Conservation (phyloP, 352 stramenopile species). For the Phytophthora agathidicida region DNA sequence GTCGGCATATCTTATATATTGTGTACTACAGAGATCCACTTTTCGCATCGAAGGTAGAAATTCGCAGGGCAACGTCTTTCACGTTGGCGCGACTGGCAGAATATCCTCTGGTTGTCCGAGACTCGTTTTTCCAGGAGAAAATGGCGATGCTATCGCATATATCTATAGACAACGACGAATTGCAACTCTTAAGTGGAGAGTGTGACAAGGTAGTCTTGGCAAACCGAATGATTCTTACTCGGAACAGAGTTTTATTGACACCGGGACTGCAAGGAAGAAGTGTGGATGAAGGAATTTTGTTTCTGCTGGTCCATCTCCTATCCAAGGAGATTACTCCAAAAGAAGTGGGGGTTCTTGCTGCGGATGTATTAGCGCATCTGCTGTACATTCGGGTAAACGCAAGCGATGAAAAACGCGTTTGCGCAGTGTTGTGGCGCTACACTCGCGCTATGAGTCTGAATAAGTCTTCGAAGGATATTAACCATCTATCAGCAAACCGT, state of each 20-base stretch:
- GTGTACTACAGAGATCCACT: not conserved
- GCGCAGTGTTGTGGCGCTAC: conserved; percentile 19
- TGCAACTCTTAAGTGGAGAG: not conserved
- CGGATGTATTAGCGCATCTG: conserved; percentile 19
- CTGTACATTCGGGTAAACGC: conserved; percentile 12
- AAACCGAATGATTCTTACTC: conserved; percentile 35
- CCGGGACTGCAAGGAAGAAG: conserved; percentile 31
- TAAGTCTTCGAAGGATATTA: conserved; percentile 6
- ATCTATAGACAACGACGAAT: not conserved
- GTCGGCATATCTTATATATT: not conserved
- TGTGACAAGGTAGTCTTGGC: conserved; percentile 15
- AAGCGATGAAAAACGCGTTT: conserved; percentile 5
- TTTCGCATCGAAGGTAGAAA: conserved; percentile 6
- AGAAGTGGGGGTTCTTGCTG: conserved; percentile 7
- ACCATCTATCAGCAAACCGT: conserved; percentile 19
- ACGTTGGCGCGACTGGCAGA: conserved; percentile 37
- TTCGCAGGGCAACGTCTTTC: conserved; percentile 37
- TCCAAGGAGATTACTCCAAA: not conserved
- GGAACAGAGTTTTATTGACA: conserved; percentile 33
- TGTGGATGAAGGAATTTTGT: conserved; percentile 20
- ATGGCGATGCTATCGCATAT: conserved; percentile 23
- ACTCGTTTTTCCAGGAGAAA: conserved; percentile 41
- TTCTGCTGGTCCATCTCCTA: conserved; percentile 1
- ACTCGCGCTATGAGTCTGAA: conserved; percentile 9
- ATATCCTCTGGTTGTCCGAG: conserved; percentile 23